Percentiles rank a stretch among this genome's conserved stretches.
phyloP scores from a whole-genome alignment of 2,329 filamentous ascomycete genomes.

The Cyclaneusma minus region DNA sequence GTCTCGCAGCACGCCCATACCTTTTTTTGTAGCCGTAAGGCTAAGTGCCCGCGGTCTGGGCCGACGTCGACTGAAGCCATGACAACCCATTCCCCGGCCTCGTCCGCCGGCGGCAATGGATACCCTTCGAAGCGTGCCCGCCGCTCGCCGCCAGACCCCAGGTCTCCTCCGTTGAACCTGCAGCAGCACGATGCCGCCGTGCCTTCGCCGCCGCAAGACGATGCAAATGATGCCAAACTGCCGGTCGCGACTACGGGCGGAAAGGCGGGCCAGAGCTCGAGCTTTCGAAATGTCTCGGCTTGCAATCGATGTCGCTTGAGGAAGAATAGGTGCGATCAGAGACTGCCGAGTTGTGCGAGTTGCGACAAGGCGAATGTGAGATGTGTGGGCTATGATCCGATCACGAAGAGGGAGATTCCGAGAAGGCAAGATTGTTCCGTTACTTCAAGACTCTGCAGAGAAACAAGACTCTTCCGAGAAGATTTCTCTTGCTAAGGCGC shows the following conservation, averaged over 20 bases:
- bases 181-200: no score
- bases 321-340: constrained; percentile 93
- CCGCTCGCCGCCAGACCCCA: constrained; percentile 33
- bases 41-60: no score
- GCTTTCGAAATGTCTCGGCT: constrained; percentile 78
- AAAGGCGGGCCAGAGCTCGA: constrained; percentile 42
- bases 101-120: constrained; percentile 18
- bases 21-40: no score
- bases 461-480: not conserved
- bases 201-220: not conserved
- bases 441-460: not conserved
- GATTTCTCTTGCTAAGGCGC: not conserved
- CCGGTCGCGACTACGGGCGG: constrained; percentile 7
- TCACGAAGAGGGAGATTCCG: constrained; percentile 90
- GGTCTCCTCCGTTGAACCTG: constrained; percentile 21
- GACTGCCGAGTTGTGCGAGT: constrained; percentile 74
- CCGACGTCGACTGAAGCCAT: no score
- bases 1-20: no score
- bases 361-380: constrained; percentile 87
- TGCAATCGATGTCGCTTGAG: constrained; percentile 84
- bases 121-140: constrained; percentile 42
- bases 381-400: constrained; percentile 91
- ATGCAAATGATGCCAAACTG: constrained; percentile 1
- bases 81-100: constrained; percentile 31
- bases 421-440: constrained; percentile 35